A percentile compares a stretch with the other conserved stretches of the same genome.
Evolutionary conservation across 2,329 filamentous ascomycete species (phyloP).

Genomic region (Diaporthe sp.): DNA sequence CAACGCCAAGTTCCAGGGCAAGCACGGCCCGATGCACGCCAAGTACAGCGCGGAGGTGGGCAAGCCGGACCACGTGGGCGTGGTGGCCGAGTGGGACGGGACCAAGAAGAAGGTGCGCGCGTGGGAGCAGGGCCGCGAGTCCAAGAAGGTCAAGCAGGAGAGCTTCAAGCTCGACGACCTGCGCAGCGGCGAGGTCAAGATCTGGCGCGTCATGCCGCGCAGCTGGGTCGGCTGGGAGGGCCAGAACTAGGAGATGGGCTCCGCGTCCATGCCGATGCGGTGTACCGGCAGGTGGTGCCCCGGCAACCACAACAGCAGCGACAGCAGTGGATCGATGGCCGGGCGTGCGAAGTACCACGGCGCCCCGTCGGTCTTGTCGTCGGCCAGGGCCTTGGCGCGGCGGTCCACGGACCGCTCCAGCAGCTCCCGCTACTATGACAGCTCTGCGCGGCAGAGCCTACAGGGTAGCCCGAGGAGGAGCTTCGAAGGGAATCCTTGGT

Average conservation of each 20-base stretch:
- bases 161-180: constrained; percentile 95
- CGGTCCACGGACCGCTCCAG: constrained; percentile 24
- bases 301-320: not conserved
- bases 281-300: constrained; percentile 32
- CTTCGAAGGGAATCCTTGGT: constrained; percentile 30
- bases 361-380: not conserved
- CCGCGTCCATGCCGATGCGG: constrained; percentile 31
- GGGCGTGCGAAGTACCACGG: not conserved
- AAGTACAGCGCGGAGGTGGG: constrained; percentile 93
- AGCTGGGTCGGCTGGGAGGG: constrained; percentile 93
- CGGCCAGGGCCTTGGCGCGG: constrained; percentile 17
- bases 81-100: constrained; percentile 97
- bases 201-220: constrained; percentile 95
- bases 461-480: constrained; percentile 17
- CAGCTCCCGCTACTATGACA: not conserved
- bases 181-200: constrained; percentile 93
- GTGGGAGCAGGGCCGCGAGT: constrained; percentile 96
- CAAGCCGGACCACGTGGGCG: constrained; percentile 87
- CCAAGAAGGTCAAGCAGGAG: constrained; percentile 92
- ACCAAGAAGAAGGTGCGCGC: constrained; percentile 97
- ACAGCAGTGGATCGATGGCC: not conserved
- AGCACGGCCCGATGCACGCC: constrained; percentile 93
- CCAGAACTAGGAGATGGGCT: constrained; percentile 61
- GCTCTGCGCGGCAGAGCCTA: not conserved
- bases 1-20: constrained; percentile 94